Conservation (phyloP, 2,329 filamentous ascomycete genomes). For the Helotiales sp. region DNA sequence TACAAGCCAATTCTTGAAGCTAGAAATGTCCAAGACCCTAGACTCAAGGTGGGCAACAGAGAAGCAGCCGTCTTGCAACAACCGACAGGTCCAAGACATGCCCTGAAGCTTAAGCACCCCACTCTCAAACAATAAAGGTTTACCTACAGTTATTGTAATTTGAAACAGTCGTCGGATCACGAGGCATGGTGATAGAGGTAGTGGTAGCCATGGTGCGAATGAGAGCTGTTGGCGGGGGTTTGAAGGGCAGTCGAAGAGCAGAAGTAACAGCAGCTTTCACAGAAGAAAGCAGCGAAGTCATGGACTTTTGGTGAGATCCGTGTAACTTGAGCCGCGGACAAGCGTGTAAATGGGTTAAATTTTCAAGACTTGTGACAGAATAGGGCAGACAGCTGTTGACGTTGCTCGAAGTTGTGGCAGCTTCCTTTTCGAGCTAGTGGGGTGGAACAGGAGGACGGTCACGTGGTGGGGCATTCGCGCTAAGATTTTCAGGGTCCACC, state of each 20-base stretch:
- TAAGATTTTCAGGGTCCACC: background rate
- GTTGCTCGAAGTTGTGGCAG: background rate
- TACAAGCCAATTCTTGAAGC: background rate
- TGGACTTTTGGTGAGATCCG: constrained; percentile 14
- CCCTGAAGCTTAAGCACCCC: background rate
- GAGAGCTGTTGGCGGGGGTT: constrained; percentile 16
- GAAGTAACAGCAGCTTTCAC: constrained; percentile 27
- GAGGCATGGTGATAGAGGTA: constrained; percentile 41
- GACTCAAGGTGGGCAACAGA: too few relatives aligned
- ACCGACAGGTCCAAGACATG: background rate
- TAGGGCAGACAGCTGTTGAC: background rate
- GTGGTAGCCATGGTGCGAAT: constrained; percentile 35
- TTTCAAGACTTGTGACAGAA: too few relatives aligned
- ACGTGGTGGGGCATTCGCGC: background rate
- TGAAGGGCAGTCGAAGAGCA: constrained; percentile 24
- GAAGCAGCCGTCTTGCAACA: background rate
- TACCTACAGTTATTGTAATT: constrained; percentile 80
- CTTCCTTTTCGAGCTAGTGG: constrained; percentile 7
- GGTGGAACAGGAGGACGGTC: background rate
- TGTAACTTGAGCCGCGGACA: background rate
- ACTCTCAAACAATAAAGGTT: background rate
- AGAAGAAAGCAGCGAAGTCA: constrained; percentile 31
- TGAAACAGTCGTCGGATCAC: constrained; percentile 88
- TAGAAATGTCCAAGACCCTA: background rate
- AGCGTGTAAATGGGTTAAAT: background rate